Base-by-base conservation (phyloP, 78 protist genomes). In the Tieghemostelium lacteum region DNA sequence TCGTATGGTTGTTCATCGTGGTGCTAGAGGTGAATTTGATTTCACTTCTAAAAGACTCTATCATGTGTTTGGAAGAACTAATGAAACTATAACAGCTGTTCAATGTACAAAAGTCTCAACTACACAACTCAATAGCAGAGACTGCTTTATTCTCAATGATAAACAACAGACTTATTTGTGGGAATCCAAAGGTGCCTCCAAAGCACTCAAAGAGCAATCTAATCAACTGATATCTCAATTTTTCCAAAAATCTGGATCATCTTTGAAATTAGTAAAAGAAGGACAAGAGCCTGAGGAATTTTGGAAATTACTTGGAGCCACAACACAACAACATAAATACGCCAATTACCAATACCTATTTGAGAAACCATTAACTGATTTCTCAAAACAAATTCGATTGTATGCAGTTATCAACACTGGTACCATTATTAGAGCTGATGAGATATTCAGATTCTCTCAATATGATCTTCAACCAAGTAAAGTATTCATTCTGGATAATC, bases 361-460 rank as follows among this genome's bases (percentile, higher is more conserved):
- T 57, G 29, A 57, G 14, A 57, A n/a, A 19, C 19, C 7, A 24
- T 50, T 58, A 37, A 80, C 33, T 16, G 57, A 75, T 33, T 71
- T 55, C 42, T 33, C 20, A 26, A 50, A 80, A 19, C 39, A 50
- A 36, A 55, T 67, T 29, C 45, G 67, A 67, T 29, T 80, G 55
- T 80, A 66, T 22, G 66, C 75, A 10, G 57, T 80, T 29, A 39
- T 55, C 34, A 67, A 80, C 24, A 80, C 88, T 66, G 88, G 88
- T 80, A 34, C 76, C 6, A 67, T 80, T 20, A 80, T 80, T 80
- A 64, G 88, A 66, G 75, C 88, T 0, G 88, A 80, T 52, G 88
- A 80, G 57, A 37, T 80, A 24, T 80, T 49, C 39, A 52, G 63
- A 39, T 80, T 67, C 42, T 55, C 33, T 80, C 88, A 80, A 55